A percentile compares a stretch with the other conserved stretches of the same genome.
Evolutionary conservation across 495 filamentous ascomycete genomes (phyloP).

Genomic region (Rhizodiscina lignyota): DNA sequence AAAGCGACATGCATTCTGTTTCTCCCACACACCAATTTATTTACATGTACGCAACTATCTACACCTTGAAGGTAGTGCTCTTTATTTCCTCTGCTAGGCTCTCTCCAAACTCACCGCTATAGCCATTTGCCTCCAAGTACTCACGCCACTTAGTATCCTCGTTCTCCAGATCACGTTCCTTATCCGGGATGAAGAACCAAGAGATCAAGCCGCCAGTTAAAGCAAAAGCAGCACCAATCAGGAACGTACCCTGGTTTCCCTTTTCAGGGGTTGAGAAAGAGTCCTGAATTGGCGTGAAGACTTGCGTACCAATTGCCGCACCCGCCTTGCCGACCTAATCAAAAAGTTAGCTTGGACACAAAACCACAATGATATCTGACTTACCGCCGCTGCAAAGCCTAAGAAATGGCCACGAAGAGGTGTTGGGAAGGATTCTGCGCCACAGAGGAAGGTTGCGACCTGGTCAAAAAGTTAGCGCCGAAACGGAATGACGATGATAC

Average conservation of each 20-base stretch:
- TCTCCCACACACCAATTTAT: too few relatives aligned
- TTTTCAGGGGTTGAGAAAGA: conserved; percentile 21
- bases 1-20: too few relatives aligned
- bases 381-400: too few relatives aligned
- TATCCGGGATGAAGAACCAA: conserved; percentile 31
- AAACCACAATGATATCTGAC: too few relatives aligned
- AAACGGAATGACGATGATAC: conserved; percentile 29
- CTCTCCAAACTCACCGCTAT: conserved; percentile 12
- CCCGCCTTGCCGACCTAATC: too few relatives aligned
- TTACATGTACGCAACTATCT: too few relatives aligned
- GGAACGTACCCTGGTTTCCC: conserved; percentile 29
- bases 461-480: conserved; percentile 32
- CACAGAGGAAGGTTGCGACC: conserved; percentile 29
- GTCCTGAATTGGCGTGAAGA: conserved; percentile 28
- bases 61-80: conserved; percentile 8
- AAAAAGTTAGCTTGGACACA: too few relatives aligned
- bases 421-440: too few relatives aligned
- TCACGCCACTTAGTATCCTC: conserved; percentile 28
- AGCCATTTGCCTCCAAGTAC: conserved; percentile 29
- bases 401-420: too few relatives aligned
- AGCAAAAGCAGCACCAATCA: conserved; percentile 28
- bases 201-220: conserved; percentile 24
- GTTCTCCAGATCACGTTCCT: conserved; percentile 26
- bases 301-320: conserved; percentile 30
- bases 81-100: conserved; percentile 8